Percentiles rank a stretch among this genome's conserved stretches.
phyloP scores from a whole-genome alignment of 371 early-diverging fungal genomes.

The Zychaea mexicana region DNA sequence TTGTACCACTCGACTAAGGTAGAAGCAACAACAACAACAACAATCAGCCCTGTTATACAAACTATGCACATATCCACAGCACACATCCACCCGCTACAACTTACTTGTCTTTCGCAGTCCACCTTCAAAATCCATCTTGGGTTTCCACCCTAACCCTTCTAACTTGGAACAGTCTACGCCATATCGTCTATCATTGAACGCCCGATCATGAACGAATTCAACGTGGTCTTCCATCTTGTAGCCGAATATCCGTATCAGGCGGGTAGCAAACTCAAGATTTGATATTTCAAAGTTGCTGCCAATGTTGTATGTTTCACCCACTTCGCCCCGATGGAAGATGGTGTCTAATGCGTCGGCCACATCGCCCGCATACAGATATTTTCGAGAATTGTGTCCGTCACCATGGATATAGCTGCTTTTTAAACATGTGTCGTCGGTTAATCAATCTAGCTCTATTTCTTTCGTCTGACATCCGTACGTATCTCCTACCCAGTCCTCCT shows the following conservation, averaged over 20 bases:
- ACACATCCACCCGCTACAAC: constrained; percentile 21
- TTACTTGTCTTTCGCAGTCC: constrained; percentile 77
- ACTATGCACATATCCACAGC: neutral
- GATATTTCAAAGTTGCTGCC: constrained; percentile 78
- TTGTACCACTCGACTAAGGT: constrained; percentile 65
- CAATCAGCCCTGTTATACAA: neutral
- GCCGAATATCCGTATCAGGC: constrained; percentile 61
- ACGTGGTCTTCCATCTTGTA: constrained; percentile 47
- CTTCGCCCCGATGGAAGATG: constrained; percentile 66
- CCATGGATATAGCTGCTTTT: constrained; percentile 74
- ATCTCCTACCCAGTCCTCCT: too few species aligned
- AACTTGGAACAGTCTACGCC: constrained; percentile 77
- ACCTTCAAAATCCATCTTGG: constrained; percentile 62
- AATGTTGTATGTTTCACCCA: constrained; percentile 84
- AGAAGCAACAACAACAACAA: neutral
- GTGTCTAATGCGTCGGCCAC: constrained; percentile 75
- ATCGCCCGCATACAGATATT: constrained; percentile 81
- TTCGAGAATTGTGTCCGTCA: constrained; percentile 76
- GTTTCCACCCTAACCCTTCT: constrained; percentile 73
- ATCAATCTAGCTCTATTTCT: constrained; percentile 7
- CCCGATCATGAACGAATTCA: constrained; percentile 78
- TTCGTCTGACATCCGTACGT: neutral
- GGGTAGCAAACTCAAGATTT: constrained; percentile 70
- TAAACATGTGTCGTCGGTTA: neutral
- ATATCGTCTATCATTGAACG: constrained; percentile 83